Evolutionary conservation across 768 basidiomycete species (phyloP).

Genomic region (Gymnopilus dilepis): DNA sequence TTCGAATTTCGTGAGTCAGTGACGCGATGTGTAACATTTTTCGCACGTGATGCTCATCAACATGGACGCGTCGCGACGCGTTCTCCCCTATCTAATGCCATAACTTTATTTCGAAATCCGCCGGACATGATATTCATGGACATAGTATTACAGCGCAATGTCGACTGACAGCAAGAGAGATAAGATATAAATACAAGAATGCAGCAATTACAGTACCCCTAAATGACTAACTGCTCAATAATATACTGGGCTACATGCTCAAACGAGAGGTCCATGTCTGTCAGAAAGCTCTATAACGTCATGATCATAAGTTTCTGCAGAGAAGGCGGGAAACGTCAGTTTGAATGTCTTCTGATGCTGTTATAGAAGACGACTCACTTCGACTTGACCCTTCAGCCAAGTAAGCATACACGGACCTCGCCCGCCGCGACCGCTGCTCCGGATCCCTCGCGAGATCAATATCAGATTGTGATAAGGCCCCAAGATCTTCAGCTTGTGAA

Average conservation of each 20-base stretch:
- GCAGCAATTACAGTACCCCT: not conserved
- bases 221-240: not conserved
- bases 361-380: not conserved
- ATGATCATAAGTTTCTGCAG: not conserved
- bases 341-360: no score
- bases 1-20: not conserved
- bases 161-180: not conserved
- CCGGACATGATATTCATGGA: no score
- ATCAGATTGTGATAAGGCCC: not conserved
- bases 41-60: not conserved
- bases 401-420: conserved; percentile 14
- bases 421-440: not conserved
- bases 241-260: not conserved
- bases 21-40: not conserved
- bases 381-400: conserved; percentile 10
- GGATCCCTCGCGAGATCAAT: no score
- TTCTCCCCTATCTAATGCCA: not conserved
- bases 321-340: not conserved
- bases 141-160: not conserved
- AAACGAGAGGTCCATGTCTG: not conserved
- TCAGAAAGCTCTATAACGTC: not conserved
- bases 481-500: conserved; percentile 7
- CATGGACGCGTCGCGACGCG: conserved; percentile 3
- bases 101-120: no score
- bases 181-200: not conserved